Conservation (phyloP, 108 stramenopile species). For the Schizochytrium sp. region DNA sequence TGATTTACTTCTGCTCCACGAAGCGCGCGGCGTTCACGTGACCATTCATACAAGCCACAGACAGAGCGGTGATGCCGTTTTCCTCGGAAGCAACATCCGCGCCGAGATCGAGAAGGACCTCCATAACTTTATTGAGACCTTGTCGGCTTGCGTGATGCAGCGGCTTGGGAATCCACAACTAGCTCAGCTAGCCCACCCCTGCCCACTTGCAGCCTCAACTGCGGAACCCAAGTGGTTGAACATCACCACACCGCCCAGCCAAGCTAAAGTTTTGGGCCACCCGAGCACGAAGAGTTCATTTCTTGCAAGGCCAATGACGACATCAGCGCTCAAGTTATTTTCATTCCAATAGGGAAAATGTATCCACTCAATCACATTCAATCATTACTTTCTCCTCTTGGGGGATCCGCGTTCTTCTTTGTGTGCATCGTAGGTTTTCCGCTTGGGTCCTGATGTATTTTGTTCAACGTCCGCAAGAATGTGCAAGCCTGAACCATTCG, state of each 20-base stretch:
- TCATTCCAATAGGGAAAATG: background rate
- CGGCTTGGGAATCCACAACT: background rate
- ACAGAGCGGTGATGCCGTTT: constrained; percentile 12
- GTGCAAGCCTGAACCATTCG: constrained; percentile 13
- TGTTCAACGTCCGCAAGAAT: background rate
- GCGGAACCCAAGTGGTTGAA: background rate
- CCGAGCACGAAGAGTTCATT: constrained; percentile 20
- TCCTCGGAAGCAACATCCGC: background rate
- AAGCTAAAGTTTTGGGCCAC: background rate
- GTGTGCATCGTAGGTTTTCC: background rate
- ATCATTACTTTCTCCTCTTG: constrained; percentile 15
- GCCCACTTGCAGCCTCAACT: background rate
- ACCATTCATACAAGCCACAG: constrained; percentile 11
- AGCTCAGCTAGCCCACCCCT: no score
- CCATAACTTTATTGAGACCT: background rate
- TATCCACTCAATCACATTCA: background rate
- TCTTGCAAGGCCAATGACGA: constrained; percentile 27
- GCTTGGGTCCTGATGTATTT: background rate
- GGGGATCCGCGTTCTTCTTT: constrained; percentile 5
- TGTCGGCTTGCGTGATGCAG: background rate
- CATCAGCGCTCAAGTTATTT: background rate
- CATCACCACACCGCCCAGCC: background rate
- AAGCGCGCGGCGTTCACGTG: background rate
- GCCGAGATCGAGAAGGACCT: background rate
- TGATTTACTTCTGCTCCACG: background rate